Conservation (phyloP, 257 asterid species). For the Solanum clarkiae region DNA sequence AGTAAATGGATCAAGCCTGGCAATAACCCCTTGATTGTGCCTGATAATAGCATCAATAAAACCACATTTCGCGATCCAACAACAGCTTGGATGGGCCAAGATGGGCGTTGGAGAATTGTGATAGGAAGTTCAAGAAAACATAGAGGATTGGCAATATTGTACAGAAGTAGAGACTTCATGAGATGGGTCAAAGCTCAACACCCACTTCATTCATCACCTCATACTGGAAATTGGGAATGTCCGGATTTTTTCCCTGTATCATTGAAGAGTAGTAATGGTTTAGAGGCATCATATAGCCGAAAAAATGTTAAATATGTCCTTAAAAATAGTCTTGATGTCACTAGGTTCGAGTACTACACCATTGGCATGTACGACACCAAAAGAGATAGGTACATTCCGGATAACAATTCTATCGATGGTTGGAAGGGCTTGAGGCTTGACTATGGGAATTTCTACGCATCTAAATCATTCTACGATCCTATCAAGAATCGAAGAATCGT, state of each 20-base stretch:
- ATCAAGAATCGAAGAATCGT: constrained; percentile 26
- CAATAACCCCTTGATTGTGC: constrained; percentile 23
- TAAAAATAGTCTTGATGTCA: constrained; percentile 28
- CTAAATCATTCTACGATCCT: constrained; percentile 38
- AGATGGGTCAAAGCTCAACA: constrained; percentile 29
- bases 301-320: constrained; percentile 13
- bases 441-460: constrained; percentile 45
- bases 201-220: constrained; percentile 22
- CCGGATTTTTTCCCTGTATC: constrained; percentile 41
- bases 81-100: constrained; percentile 38
- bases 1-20: constrained; percentile 35
- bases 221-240: constrained; percentile 44
- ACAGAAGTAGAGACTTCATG: constrained; percentile 23
- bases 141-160: constrained; percentile 23
- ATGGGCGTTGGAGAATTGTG: constrained; percentile 28
- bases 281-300: constrained; percentile 4
- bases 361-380: constrained; percentile 13
- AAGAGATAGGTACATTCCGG: constrained; percentile 24
- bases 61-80: constrained; percentile 48
- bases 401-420: constrained; percentile 20
- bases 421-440: constrained; percentile 34
- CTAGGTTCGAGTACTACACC: constrained; percentile 35
- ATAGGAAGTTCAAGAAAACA: constrained; percentile 11
- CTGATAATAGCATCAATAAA: constrained; percentile 11
- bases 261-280: constrained; percentile 1